These are phyloP conservation scores for Primulina huaijiensis DNA, from an alignment of 257 asterid species.

Conservation along the genomic window DNA sequence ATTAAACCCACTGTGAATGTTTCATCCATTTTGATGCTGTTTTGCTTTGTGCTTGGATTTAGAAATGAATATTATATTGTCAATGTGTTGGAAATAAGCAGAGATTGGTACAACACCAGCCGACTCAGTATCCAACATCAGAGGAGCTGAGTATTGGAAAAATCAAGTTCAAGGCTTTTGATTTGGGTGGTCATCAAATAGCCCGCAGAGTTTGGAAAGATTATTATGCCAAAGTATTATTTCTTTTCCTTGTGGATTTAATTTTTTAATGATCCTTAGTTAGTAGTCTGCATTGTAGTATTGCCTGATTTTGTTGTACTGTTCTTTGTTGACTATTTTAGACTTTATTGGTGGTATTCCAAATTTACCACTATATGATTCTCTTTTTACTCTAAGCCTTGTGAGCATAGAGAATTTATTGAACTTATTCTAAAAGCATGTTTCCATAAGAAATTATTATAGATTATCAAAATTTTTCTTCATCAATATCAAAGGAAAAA, in stretches of 20 bases:
- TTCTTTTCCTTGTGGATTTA: neutral
- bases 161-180: neutral
- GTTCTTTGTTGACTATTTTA: neutral
- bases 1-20: neutral
- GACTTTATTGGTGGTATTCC: neutral
- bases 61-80: neutral
- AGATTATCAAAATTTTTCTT: no score
- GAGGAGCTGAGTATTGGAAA: slow-evolving; percentile 1
- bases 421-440: neutral
- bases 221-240: neutral
- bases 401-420: neutral
- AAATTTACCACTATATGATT: neutral
- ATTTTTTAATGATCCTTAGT: neutral
- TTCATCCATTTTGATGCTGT: neutral
- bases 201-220: neutral
- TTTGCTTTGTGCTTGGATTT: neutral
- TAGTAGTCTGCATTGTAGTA: neutral
- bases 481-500: neutral
- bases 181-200: neutral
- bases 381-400: neutral
- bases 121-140: slow-evolving; percentile 1
- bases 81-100: neutral
- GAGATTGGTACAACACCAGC: slow-evolving; percentile 3
- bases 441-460: no score
- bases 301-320: neutral